phyloP scores from a whole-genome alignment of 805 yeast genomes.

The Myxozyma sirexii region DNA sequence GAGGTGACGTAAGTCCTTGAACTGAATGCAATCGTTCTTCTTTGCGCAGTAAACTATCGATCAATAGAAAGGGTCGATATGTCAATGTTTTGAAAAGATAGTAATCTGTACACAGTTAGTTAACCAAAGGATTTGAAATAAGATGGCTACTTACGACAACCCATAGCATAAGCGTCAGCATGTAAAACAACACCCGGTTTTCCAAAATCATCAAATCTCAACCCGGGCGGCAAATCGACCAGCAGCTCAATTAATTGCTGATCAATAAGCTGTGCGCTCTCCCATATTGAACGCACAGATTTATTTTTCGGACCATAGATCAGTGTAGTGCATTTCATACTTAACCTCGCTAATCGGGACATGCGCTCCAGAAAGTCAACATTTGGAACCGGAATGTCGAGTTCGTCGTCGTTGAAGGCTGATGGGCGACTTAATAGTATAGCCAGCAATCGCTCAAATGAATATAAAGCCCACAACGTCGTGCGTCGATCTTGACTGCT shows the following conservation, averaged over 20 bases:
- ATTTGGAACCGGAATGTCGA: slow-evolving; percentile 23
- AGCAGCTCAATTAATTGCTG: slow-evolving; percentile 15
- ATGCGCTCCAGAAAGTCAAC: slow-evolving; percentile 28
- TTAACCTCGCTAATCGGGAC: slow-evolving; percentile 26
- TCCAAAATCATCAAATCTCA: slow-evolving; percentile 30
- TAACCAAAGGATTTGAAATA: background rate
- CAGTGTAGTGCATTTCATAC: slow-evolving; percentile 22
- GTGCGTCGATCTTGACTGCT: slow-evolving; percentile 19
- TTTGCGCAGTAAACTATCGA: slow-evolving; percentile 22
- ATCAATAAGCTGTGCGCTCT: slow-evolving; percentile 22
- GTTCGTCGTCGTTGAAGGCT: slow-evolving; percentile 25
- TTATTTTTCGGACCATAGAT: slow-evolving; percentile 23
- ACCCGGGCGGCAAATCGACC: slow-evolving; percentile 18
- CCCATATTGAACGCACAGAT: slow-evolving; percentile 29
- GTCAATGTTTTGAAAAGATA: slow-evolving; percentile 31
- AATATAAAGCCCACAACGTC: slow-evolving; percentile 28
- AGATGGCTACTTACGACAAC: slow-evolving; percentile 20
- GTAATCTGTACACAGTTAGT: slow-evolving; percentile 12
- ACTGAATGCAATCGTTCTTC: slow-evolving; percentile 11
- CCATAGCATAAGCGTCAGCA: slow-evolving; percentile 32
- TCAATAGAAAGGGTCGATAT: slow-evolving; percentile 29
- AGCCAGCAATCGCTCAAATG: slow-evolving; percentile 24
- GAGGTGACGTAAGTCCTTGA: slow-evolving; percentile 17
- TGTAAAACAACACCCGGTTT: slow-evolving; percentile 27
- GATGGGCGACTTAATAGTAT: slow-evolving; percentile 30